Base-by-base conservation (phyloP, 495 filamentous ascomycete genomes). In the Amniculicola lignicola region DNA sequence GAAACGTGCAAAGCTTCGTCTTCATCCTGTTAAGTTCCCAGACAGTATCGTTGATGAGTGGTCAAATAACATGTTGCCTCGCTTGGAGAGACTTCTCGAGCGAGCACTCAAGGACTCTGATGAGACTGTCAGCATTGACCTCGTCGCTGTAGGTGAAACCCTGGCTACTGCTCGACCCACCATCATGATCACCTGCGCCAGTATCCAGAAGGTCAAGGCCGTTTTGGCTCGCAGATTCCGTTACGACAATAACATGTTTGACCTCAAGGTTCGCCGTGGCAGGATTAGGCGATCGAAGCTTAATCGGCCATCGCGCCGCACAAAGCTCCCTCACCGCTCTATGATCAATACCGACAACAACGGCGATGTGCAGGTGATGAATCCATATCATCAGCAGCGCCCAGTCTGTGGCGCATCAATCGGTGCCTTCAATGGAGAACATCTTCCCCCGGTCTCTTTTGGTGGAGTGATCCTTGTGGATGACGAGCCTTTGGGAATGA, bases 331-430 rank as follows among this genome's bases (percentile, higher is more conserved):
- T 23, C 66, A 69, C 49, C 67, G 65, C 12, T 66, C 65, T 9
- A 63, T 66, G 60, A 52, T 58, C 47, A 58, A 64, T 36, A 33
- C 47, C 36, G 49, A 60, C 19, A 29, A 63, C 41, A 24, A 42
- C 21, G 62, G 42, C 6, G 50, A 68, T 24, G 53, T 58, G 38
- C 41, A 45, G 16, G 63, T 66, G 3, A 59, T 75, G 11, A 88
- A 88, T 59, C 76, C 76, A 0, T 76, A 75, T 15, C 86, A 89
- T 61, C 90, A 96, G 67, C 74, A 83, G 54, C 78, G 78, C 51
- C 91, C 92, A 0, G 66, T 82, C 0, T 95, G 89, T 46, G 92
- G 92, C 1, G 92, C 92, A 2, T 95, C 89, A 21, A 96, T 97
- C 53, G 92, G 92, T 15, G 90, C 92, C 1, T 96, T 87, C 72